phyloP scores from a whole-genome alignment of 2,329 filamentous ascomycete genomes.

The Daldinia sp. region DNA sequence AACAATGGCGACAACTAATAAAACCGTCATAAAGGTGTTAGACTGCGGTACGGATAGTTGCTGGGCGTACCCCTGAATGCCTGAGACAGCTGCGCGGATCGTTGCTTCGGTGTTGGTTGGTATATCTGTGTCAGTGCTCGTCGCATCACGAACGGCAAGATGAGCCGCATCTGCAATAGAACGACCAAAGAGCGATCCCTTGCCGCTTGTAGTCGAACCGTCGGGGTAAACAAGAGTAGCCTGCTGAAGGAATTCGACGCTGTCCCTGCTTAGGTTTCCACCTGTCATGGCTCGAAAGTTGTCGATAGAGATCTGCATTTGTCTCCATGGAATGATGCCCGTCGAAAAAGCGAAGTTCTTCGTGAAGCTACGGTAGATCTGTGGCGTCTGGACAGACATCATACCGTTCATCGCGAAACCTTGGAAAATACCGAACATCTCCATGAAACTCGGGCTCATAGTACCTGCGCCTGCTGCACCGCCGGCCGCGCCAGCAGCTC shows the following conservation, averaged over 20 bases:
- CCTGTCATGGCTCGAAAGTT: conserved; percentile 83
- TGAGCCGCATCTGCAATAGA: conserved; percentile 61
- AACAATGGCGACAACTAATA: conserved; percentile 88
- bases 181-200: conserved; percentile 64
- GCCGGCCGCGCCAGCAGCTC: conserved; percentile 64
- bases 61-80: conserved; percentile 86
- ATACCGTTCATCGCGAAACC: conserved; percentile 95
- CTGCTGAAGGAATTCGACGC: conserved; percentile 78
- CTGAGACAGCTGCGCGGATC: conserved; percentile 70
- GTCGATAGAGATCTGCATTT: conserved; percentile 85
- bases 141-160: conserved; percentile 65
- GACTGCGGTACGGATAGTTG: conserved; percentile 85
- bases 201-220: conserved; percentile 61
- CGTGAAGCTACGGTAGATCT: conserved; percentile 87
- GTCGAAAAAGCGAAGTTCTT: conserved; percentile 95
- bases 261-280: conserved; percentile 86
- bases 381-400: conserved; percentile 89
- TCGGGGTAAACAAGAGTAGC: conserved; percentile 79
- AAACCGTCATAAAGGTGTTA: conserved; percentile 96
- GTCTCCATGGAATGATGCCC: conserved; percentile 84
- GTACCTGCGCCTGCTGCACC: conserved; percentile 70
- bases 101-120: conserved; percentile 45
- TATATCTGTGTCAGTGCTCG: conserved; percentile 48
- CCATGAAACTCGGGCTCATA: conserved; percentile 84
- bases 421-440: conserved; percentile 92